Evolutionary conservation across 177 flowering plant species (phyloP), one percentile per base, ranked within the genome.

Genomic region (Vitis hybrid): DNA sequence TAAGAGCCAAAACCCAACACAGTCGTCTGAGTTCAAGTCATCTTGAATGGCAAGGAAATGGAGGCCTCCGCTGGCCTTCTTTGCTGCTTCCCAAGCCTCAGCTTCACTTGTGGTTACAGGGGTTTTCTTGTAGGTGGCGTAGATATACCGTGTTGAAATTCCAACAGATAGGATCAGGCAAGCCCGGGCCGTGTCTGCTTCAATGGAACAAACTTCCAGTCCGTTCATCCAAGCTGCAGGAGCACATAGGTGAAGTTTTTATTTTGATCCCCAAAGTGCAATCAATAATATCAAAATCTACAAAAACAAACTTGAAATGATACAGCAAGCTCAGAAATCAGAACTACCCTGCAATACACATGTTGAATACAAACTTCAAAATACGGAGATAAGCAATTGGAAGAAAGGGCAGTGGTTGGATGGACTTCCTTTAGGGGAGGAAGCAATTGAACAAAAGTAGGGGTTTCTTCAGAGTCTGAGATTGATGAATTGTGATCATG

Each of bases 31-130:
- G 75, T 95, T 92, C 69, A 93, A 84, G 79, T 79, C 85, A 15
- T 90, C 93, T 77, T 95, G 98, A 65, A 95, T 83, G 55, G 99
- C 98, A 52, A 93, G 94, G 72, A 91, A 95, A 84, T 95, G 98
- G 67, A 95, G 77, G 57, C 99, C 99, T 68, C 98, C 96, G 72
- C 97, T 79, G 5, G 86, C 85, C 79, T 89, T 95, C 83, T 95
- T 93, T 56, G 99, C 96, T 66, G 88, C 93, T 82, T 93, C 99
- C 99, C 98, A 93, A 69, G 97, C 97, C 79, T 95, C 98, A 62
- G 98, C 90, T 79, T 95, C 99, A 59, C 74, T 79, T 3, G 90
- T 91, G 17, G 90, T 85, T 17, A 72, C 86, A 0, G 88, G 76
- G 52, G 82, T 84, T 78, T 89, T 95, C 81, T 81, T 84, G 56